phyloP scores from a whole-genome alignment of 202 grass and related monocot genomes.

The Cymbopogon flexuosus region DNA sequence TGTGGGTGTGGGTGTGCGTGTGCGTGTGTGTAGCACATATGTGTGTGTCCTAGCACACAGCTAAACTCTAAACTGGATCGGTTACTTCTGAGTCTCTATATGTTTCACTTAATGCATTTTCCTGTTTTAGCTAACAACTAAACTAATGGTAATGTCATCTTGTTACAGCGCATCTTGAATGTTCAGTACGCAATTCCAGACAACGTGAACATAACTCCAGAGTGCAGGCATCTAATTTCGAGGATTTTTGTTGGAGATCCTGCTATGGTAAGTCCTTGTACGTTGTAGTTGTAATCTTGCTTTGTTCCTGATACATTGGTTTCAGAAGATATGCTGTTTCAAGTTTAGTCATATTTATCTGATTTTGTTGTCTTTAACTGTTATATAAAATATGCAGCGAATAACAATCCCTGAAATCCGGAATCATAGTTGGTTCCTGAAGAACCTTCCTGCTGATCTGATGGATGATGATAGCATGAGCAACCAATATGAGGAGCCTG shows the following conservation, averaged over 20 bases:
- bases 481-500: slow-evolving; percentile 68
- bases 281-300: neutral
- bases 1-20: too few species aligned
- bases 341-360: neutral
- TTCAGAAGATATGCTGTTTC: neutral
- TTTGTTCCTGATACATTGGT: neutral
- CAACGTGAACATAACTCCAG: slow-evolving; percentile 63
- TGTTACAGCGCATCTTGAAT: slow-evolving; percentile 61
- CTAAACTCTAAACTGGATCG: neutral
- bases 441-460: slow-evolving; percentile 67
- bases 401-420: slow-evolving; percentile 65
- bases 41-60: too few species aligned
- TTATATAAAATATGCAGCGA: slow-evolving; percentile 51
- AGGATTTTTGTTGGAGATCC: slow-evolving; percentile 75
- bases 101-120: slow-evolving; percentile 12
- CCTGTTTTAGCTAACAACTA: slow-evolving; percentile 18
- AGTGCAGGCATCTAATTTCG: slow-evolving; percentile 62
- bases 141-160: slow-evolving; percentile 26
- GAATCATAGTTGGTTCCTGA: slow-evolving; percentile 69
- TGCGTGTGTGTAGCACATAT: too few species aligned
- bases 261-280: slow-evolving; percentile 45
- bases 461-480: slow-evolving; percentile 60
- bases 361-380: neutral
- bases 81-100: neutral
- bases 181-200: slow-evolving; percentile 80